Evolutionary conservation across 2,329 filamentous ascomycete genomes (phyloP).

Genomic region (Colletotrichum tabaci): DNA sequence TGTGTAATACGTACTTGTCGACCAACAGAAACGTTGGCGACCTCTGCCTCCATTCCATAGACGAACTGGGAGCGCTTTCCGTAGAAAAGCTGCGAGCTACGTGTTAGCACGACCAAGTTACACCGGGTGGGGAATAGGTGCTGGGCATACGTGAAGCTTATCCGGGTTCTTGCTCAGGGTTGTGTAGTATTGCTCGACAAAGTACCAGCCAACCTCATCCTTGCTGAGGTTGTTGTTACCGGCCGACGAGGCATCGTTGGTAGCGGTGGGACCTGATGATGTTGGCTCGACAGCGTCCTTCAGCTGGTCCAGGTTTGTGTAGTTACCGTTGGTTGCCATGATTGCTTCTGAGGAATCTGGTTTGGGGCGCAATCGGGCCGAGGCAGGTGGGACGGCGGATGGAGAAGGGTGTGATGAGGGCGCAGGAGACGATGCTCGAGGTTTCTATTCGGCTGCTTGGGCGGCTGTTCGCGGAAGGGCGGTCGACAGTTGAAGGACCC

Average conservation of each 20-base stretch:
- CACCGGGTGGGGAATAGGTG: not conserved
- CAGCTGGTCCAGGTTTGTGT: slow-evolving; percentile 62
- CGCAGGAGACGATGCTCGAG: slow-evolving; percentile 32
- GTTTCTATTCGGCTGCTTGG: slow-evolving; percentile 33
- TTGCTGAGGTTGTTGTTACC: slow-evolving; percentile 73
- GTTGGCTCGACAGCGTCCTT: slow-evolving; percentile 57
- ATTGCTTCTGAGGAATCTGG: slow-evolving; percentile 43
- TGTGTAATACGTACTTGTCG: slow-evolving; percentile 77
- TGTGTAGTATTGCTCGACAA: slow-evolving; percentile 99
- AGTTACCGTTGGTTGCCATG: slow-evolving; percentile 73
- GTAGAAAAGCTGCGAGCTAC: slow-evolving; percentile 81
- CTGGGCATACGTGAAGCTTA: slow-evolving; percentile 81
- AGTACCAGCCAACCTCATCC: slow-evolving; percentile 99
- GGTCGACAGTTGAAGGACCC: slow-evolving; percentile 16
- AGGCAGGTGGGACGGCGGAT: slow-evolving; percentile 24
- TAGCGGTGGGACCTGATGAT: slow-evolving; percentile 53
- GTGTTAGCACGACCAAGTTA: slow-evolving; percentile 6
- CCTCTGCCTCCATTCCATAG: slow-evolving; percentile 90
- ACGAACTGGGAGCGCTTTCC: slow-evolving; percentile 96
- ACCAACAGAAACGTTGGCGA: slow-evolving; percentile 87
- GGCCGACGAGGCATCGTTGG: slow-evolving; percentile 51
- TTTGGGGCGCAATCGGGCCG: slow-evolving; percentile 36
- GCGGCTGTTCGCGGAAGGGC: slow-evolving; percentile 20
- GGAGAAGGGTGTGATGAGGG: slow-evolving; percentile 13
- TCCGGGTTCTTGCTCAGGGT: slow-evolving; percentile 95